Percentiles rank a stretch among this genome's conserved stretches.
Evolutionary conservation across 148 eudicot species (phyloP).

Genomic region (Rhododendron kiyosumense): DNA sequence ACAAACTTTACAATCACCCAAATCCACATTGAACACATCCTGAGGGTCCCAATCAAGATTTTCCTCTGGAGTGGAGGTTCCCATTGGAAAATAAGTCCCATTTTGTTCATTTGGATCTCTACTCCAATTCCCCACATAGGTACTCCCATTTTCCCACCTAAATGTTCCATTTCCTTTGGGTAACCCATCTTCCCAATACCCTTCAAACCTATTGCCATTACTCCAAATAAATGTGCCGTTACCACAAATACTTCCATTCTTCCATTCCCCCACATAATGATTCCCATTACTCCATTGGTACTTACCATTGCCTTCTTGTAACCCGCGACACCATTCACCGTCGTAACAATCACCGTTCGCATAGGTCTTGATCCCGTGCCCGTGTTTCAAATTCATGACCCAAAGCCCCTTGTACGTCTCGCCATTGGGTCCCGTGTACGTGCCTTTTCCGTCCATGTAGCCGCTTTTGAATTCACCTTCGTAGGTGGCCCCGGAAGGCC

Average conservation of each 20-base stretch:
- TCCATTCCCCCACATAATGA: slow-evolving; percentile 69
- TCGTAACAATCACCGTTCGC: slow-evolving; percentile 67
- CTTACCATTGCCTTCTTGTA: slow-evolving; percentile 76
- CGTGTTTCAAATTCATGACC: slow-evolving; percentile 90
- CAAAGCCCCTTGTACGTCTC: slow-evolving; percentile 66
- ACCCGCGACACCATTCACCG: slow-evolving; percentile 80
- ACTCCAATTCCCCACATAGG: slow-evolving; percentile 77
- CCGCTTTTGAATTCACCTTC: slow-evolving; percentile 94
- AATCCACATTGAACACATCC: slow-evolving; percentile 41
- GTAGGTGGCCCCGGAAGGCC: slow-evolving; percentile 86
- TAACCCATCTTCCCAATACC: slow-evolving; percentile 72
- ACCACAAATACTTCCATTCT: slow-evolving; percentile 57
- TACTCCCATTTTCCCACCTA: slow-evolving; percentile 58
- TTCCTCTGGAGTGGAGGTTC: slow-evolving; percentile 9
- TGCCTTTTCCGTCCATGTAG: slow-evolving; percentile 88
- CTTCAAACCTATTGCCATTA: slow-evolving; percentile 64
- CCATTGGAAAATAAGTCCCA: slow-evolving; percentile 45
- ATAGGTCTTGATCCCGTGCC: slow-evolving; percentile 50
- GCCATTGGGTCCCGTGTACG: slow-evolving; percentile 47
- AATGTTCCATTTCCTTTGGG: slow-evolving; percentile 83
- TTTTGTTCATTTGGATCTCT: slow-evolving; percentile 45
- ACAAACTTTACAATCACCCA: slow-evolving; percentile 41
- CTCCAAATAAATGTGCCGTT: slow-evolving; percentile 61
- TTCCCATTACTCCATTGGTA: slow-evolving; percentile 81
- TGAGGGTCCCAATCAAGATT: slow-evolving; percentile 62